Percentiles rank a stretch among this genome's conserved stretches.
phyloP scores from a whole-genome alignment of 345 rosid genomes.

The Eucalyptus curtisii region DNA sequence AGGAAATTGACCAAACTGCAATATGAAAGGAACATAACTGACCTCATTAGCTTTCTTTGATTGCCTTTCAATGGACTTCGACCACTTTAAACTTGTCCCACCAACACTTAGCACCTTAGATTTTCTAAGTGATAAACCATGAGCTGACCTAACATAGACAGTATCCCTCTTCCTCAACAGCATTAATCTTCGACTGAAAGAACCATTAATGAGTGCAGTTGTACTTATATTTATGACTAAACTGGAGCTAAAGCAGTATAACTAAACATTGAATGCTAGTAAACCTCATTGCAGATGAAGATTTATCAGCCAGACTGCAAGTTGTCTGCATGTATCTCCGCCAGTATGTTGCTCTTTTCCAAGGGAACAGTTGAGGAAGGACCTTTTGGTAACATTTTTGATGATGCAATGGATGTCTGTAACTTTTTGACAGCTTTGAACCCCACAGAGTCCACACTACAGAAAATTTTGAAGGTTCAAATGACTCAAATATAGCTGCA shows the following conservation, averaged over 20 bases:
- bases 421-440: constrained; percentile 20
- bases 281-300: constrained; percentile 58
- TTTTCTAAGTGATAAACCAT: constrained; percentile 78
- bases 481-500: neutral
- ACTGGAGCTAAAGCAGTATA: constrained; percentile 2
- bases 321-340: constrained; percentile 32
- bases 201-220: constrained; percentile 3
- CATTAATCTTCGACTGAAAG: constrained; percentile 52
- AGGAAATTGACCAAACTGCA: neutral
- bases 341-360: constrained; percentile 78
- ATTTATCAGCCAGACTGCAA: constrained; percentile 19
- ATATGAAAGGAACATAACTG: neutral
- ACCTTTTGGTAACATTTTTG: constrained; percentile 15
- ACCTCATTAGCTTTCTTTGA: constrained; percentile 93
- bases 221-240: neutral
- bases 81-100: constrained; percentile 91
- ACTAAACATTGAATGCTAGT: constrained; percentile 2
- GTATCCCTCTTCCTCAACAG: constrained; percentile 66
- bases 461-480: constrained; percentile 45
- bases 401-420: constrained; percentile 14
- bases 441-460: constrained; percentile 67
- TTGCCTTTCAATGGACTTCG: constrained; percentile 73
- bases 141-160: constrained; percentile 70
- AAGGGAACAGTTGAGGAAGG: constrained; percentile 70
- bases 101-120: constrained; percentile 88